Conservation (phyloP, 441 rosid genomes). For the Populus hybrid region DNA sequence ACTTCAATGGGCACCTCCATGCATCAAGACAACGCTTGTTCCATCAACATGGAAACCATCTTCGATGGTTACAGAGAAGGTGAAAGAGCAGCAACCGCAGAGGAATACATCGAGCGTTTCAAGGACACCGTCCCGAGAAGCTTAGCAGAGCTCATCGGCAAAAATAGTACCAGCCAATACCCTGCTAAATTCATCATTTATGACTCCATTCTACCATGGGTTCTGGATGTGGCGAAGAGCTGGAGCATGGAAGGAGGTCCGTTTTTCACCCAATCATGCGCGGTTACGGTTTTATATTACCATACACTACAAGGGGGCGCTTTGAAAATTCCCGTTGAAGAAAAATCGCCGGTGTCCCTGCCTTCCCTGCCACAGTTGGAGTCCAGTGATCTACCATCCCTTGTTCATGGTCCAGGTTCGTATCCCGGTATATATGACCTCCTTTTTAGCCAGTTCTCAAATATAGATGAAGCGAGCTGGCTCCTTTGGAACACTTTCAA, state of each 20-base stretch:
- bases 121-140: constrained; percentile 23
- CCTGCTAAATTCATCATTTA: constrained; percentile 35
- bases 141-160: constrained; percentile 31
- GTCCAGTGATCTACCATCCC: constrained; percentile 37
- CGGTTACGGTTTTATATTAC: constrained; percentile 39
- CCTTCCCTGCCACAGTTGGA: constrained; percentile 37
- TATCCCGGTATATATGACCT: constrained; percentile 24
- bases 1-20: constrained; percentile 23
- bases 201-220: constrained; percentile 41
- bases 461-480: constrained; percentile 36
- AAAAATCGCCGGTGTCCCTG: constrained; percentile 7
- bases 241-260: constrained; percentile 14
- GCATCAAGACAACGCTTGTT: constrained; percentile 14
- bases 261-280: constrained; percentile 43
- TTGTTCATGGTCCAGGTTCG: constrained; percentile 26
- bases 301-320: constrained; percentile 34
- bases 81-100: constrained; percentile 9
- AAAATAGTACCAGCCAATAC: background rate
- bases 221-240: constrained; percentile 35
- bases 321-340: constrained; percentile 28
- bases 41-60: constrained; percentile 32
- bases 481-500: constrained; percentile 45
- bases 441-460: constrained; percentile 33
- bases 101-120: constrained; percentile 19
- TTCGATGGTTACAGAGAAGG: constrained; percentile 24